Conservation (phyloP, 495 filamentous ascomycete species). For the Hypoxylon lenormandii region DNA sequence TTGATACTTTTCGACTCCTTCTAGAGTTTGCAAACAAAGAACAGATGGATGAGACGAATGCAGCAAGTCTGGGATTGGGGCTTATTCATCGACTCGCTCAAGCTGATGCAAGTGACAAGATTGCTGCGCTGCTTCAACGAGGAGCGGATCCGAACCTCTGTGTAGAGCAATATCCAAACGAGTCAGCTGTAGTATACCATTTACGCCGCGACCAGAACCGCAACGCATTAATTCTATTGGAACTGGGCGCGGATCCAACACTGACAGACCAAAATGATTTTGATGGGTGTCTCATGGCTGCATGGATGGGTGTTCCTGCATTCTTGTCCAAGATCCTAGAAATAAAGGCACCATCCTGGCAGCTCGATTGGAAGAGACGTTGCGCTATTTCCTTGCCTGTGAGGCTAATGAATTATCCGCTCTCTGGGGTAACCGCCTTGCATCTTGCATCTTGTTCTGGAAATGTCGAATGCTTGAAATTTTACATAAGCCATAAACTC, state of each 20-base stretch:
- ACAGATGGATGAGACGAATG: constrained; percentile 2
- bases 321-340: not conserved
- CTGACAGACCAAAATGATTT: no score
- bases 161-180: not conserved
- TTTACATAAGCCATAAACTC: constrained; percentile 4
- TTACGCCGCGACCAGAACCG: not conserved
- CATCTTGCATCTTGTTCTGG: constrained; percentile 9
- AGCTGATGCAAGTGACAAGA: not conserved
- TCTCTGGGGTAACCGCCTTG: not conserved
- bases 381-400: not conserved
- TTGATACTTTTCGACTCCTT: constrained; percentile 4
- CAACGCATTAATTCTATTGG: not conserved
- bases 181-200: not conserved
- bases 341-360: not conserved
- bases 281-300: not conserved
- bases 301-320: not conserved
- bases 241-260: constrained; percentile 8
- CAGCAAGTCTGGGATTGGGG: not conserved
- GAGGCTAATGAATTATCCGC: no score
- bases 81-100: constrained; percentile 9
- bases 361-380: not conserved
- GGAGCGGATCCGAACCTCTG: constrained; percentile 8
- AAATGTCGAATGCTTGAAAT: constrained; percentile 7
- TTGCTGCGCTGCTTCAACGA: not conserved
- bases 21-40: not conserved